Base-by-base conservation (phyloP, 257 asterid species). In the Solanum verrucosum region DNA sequence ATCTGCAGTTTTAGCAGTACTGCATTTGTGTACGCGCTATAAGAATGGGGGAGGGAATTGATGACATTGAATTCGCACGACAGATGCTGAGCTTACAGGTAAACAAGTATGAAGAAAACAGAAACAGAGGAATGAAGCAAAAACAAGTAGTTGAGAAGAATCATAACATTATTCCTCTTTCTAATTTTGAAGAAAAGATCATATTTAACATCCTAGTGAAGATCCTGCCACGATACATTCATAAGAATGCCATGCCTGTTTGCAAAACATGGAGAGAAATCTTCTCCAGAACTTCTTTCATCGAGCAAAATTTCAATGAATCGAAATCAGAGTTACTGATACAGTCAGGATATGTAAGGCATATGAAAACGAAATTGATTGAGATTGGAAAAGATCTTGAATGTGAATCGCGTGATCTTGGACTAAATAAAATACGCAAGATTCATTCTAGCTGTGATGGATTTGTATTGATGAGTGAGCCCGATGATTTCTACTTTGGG, bases 401-500 rank as follows among this genome's bases (percentile, higher is more conserved):
- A 13, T 84, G 21, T 27, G 60, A 65, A 27, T 35, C 31, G 14
- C 59, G 9, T 44, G 85, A 88, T 16, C 38, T 65, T 75, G 89
- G 88, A 42, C 29, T n/a, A 1, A 13, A n/a, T 84, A 42, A 73
- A 73, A n/a, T 7, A 35, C 31, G 83, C 25, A 33, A n/a, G 5
- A 9, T 44, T 37, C 68, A 72, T 60, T 72, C 86, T 56, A 89
- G 88, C 16, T 89, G 89, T 13, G 79, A 89, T 7, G 91, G 91
- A 38, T 84, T 84, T 42, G 13, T 89, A 49, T 65, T 89, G 65
- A 75, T 87, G 31, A 60, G 49, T 75, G 25, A 67, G 40, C 87
- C 82, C 20, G 27, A 46, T 42, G 11, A 37, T 0, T 1, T 6
- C 15, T 23, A 63, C 72, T 9, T 23, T 49, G 40, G 72, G 2